Conservation (phyloP, 345 rosid species). For the Brassica rapa region DNA sequence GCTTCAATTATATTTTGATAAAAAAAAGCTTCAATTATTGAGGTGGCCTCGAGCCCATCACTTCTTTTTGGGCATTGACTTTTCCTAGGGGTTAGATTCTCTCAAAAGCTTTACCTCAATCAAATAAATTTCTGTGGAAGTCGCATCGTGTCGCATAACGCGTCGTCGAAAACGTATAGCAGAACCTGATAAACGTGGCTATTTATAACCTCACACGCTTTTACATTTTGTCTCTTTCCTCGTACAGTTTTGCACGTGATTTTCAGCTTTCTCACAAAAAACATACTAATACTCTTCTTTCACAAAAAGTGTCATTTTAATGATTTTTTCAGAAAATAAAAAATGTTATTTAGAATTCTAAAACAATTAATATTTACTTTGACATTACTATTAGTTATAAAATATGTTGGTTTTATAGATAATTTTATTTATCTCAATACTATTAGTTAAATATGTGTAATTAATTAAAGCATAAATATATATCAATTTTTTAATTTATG, state of each 20-base stretch:
- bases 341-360: no score
- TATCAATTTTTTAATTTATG: no score
- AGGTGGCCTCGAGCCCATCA: slow-evolving; percentile 43
- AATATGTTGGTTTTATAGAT: no score
- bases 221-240: slow-evolving; percentile 4
- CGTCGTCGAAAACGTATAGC: slow-evolving; percentile 14
- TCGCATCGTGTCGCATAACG: slow-evolving; percentile 19
- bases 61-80: slow-evolving; percentile 5
- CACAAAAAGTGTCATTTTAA: no score
- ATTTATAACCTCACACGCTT: neutral
- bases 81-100: slow-evolving; percentile 29
- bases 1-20: slow-evolving; percentile 21
- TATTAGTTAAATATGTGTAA: no score
- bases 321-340: no score
- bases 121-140: slow-evolving; percentile 1
- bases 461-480: no score
- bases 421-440: no score
- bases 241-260: slow-evolving; percentile 13
- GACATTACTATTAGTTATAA: no score
- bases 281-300: no score
- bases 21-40: slow-evolving; percentile 32
- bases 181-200: slow-evolving; percentile 16
- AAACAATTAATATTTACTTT: no score
- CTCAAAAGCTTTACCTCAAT: slow-evolving; percentile 11
- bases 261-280: no score